Conservation (phyloP, 2,329 filamentous ascomycete genomes). For the Hirsutella minnesotensis region DNA sequence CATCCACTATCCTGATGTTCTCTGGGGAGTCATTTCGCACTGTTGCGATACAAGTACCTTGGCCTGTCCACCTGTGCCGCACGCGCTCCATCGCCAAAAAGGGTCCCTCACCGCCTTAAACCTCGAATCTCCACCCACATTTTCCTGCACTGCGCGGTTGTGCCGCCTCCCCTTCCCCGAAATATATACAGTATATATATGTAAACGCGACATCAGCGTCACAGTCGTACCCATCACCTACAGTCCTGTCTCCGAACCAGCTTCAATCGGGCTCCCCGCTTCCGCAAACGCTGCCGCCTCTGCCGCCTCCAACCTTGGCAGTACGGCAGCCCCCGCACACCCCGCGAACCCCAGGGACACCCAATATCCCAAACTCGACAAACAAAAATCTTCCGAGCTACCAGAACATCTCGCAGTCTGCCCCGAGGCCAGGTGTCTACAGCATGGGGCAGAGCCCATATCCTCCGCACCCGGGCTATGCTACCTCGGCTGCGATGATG, state of each 20-base stretch:
- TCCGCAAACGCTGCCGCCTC: too few species aligned
- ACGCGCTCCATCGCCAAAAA: conserved; percentile 3
- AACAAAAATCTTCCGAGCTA: conserved; percentile 42
- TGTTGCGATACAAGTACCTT: conserved; percentile 2
- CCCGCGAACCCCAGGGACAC: conserved; percentile 50
- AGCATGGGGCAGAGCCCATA: conserved; percentile 46
- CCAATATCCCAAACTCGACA: conserved; percentile 46
- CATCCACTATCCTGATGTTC: too few species aligned
- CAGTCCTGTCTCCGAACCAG: conserved; percentile 39
- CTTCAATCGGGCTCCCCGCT: conserved; percentile 34
- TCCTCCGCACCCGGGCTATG: conserved; percentile 41
- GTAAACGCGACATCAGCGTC: too few species aligned
- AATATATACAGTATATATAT: conserved; percentile 40
- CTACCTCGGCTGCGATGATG: conserved; percentile 45
- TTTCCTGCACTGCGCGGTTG: conserved; percentile 12
- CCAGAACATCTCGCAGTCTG: conserved; percentile 36
- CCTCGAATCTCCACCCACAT: not conserved
- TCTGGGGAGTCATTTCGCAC: too few species aligned
- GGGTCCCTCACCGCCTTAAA: conserved; percentile 1
- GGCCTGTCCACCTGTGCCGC: conserved; percentile 1
- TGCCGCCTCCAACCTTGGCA: conserved; percentile 45
- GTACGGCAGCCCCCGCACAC: conserved; percentile 49
- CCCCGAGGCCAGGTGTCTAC: conserved; percentile 36
- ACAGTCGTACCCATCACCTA: conserved; percentile 40
- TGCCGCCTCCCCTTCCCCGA: conserved; percentile 23